phyloP scores from a whole-genome alignment of 179 eudicot genomes.

The Beta macrorhiza region DNA sequence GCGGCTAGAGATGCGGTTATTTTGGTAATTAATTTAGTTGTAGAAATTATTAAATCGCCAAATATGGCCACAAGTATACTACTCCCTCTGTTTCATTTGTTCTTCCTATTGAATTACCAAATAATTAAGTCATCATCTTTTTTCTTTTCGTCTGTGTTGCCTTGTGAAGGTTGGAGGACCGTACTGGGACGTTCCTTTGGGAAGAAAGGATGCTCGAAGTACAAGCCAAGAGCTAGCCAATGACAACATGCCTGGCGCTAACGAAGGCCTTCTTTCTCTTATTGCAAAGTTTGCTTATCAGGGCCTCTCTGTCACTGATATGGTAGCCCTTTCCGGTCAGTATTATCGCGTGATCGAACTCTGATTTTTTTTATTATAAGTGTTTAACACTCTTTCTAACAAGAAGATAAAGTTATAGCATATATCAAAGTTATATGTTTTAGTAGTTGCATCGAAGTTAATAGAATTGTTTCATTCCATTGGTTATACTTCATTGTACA shows the following conservation, averaged over 20 bases:
- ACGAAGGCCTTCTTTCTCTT: conserved; percentile 65
- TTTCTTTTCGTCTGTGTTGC: neutral
- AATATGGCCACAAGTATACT: neutral
- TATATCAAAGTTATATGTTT: too few relatives aligned
- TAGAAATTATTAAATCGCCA: too few relatives aligned
- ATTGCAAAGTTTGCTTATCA: conserved; percentile 73
- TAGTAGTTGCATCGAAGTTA: too few relatives aligned
- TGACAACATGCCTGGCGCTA: conserved; percentile 57
- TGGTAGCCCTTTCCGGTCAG: conserved; percentile 92
- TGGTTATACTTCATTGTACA: too few relatives aligned
- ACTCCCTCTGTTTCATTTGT: too few relatives aligned
- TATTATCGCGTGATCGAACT: neutral
- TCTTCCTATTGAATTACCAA: too few relatives aligned
- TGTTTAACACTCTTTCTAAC: too few relatives aligned
- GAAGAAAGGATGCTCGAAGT: conserved; percentile 76
- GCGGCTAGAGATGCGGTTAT: conserved; percentile 88
- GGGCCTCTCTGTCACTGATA: conserved; percentile 80
- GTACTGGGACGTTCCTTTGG: conserved; percentile 83
- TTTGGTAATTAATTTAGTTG: conserved; percentile 41
- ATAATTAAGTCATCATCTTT: too few relatives aligned
- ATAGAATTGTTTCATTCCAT: too few relatives aligned
- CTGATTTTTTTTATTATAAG: too few relatives aligned
- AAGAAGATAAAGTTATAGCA: too few relatives aligned
- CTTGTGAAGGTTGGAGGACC: conserved; percentile 82
- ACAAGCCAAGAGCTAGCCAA: conserved; percentile 51